A percentile compares a stretch with the other conserved stretches of the same genome.
phyloP scores from a whole-genome alignment of 352 stramenopile genomes.

The Phytopythium mirpurense region DNA sequence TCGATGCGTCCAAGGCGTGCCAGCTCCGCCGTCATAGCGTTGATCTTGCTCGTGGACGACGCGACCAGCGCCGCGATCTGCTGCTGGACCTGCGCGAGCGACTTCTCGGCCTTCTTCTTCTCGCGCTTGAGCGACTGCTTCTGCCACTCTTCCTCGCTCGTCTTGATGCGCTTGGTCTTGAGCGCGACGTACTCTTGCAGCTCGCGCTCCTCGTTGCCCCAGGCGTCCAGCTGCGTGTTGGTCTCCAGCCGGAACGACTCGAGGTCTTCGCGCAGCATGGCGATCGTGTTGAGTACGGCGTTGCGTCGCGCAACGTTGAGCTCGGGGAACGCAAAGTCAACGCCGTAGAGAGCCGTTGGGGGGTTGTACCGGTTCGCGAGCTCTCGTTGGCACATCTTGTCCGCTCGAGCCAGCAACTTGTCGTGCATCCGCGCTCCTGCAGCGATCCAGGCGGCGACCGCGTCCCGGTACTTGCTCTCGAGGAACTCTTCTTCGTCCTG shows the following conservation, averaged over 20 bases:
- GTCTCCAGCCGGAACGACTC: conserved; percentile 57
- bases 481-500: conserved; percentile 58
- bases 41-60: conserved; percentile 47
- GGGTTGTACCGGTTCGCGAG: conserved; percentile 37
- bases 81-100: conserved; percentile 45
- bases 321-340: conserved; percentile 62
- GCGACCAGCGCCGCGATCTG: conserved; percentile 33
- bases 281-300: conserved; percentile 41
- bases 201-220: conserved; percentile 58
- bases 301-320: conserved; percentile 61
- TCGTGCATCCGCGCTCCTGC: conserved; percentile 34
- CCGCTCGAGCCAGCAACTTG: conserved; percentile 25
- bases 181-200: conserved; percentile 70
- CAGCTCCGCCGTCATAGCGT: conserved; percentile 65
- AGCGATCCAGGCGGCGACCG: conserved; percentile 35
- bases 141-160: conserved; percentile 76
- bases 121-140: conserved; percentile 78
- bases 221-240: conserved; percentile 51
- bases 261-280: conserved; percentile 44
- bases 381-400: conserved; percentile 17
- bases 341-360: conserved; percentile 35
- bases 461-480: conserved; percentile 58
- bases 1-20: conserved; percentile 52
- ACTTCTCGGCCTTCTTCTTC: conserved; percentile 75
- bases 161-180: conserved; percentile 74